Conservation (phyloP, 768 basidiomycete species). For the Tephrocybe sp. region DNA sequence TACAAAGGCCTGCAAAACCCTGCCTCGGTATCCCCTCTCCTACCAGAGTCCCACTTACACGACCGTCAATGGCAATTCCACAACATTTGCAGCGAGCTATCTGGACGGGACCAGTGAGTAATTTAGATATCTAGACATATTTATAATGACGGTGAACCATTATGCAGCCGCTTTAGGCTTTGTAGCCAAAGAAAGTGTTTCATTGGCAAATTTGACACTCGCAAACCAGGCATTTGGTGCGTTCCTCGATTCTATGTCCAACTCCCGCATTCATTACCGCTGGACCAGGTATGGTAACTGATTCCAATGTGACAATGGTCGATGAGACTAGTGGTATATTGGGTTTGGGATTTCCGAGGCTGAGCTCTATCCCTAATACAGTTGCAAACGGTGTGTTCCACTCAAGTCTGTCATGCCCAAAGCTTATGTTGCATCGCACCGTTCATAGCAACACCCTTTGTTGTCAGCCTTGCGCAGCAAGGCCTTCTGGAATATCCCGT, state of each 20-base stretch:
- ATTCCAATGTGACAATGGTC: slow-evolving; percentile 58
- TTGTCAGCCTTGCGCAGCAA: slow-evolving; percentile 56
- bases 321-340: slow-evolving; percentile 70
- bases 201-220: slow-evolving; percentile 57
- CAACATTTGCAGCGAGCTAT: slow-evolving; percentile 58
- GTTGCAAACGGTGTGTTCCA: slow-evolving; percentile 43
- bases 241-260: slow-evolving; percentile 13
- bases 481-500: slow-evolving; percentile 72
- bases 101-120: slow-evolving; percentile 66
- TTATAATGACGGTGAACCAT: not conserved
- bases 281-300: slow-evolving; percentile 52
- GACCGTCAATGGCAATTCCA: slow-evolving; percentile 58
- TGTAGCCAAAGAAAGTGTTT: slow-evolving; percentile 63
- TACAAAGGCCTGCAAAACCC: slow-evolving; percentile 47
- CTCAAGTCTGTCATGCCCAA: too few species aligned
- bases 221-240: slow-evolving; percentile 67
- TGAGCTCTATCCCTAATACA: slow-evolving; percentile 54
- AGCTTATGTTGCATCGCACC: not conserved
- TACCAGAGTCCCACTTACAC: slow-evolving; percentile 67
- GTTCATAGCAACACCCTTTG: slow-evolving; percentile 63
- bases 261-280: not conserved
- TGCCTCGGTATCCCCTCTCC: slow-evolving; percentile 69
- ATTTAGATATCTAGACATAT: not conserved
- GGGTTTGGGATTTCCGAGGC: slow-evolving; percentile 73
- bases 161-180: slow-evolving; percentile 62